Base-by-base conservation (phyloP, 1,284 basidiomycete species). In the Pseudozyma sp. region DNA sequence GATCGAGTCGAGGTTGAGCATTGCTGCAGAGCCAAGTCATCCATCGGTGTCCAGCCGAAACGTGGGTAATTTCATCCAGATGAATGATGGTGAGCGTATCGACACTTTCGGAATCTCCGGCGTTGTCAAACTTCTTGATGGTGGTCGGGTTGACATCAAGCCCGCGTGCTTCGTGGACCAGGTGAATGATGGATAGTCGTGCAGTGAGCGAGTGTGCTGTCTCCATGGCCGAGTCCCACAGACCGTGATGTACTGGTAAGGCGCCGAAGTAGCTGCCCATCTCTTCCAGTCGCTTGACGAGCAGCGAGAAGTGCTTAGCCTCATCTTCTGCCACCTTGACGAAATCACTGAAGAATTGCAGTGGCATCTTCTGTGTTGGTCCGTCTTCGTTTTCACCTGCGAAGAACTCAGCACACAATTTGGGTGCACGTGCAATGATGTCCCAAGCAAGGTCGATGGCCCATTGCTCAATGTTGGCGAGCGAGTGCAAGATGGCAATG, bases 391-490 rank as follows among this genome's bases (percentile, higher is more conserved):
- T 49, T 25, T 68, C 52, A 10, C 38, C 52, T 8, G 47, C 39
- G 49, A 69, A 70, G 53, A 73, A 68, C 3, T 45, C 44, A 1
- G 80, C 81, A 34, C 72, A 80, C 16, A 83, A 70, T 31, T 71
- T 59, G 34, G 79, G 77, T 12, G 71, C 80, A 13, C 92, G 89
- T 3, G 90, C 92, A 80, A 94, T 92, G 68, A 93, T 93, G 79
- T 85, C 83, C 68, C 82, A 85, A 2, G 85, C 82, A n/a, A 86
- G 72, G 56, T 86, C 84, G 36, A 85, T 83, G 16, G 93, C 93
- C 91, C 93, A 96, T 82, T 94, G 93, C 79, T 95, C 93, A 56
- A 96, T 94, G 83, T 94, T 94, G 1, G 93, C 93, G 5, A 95
- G 87, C 2, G 93, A 92, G 86, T 94, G 88, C 19, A 95, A 86